These are phyloP conservation scores for Gypsophila paniculata DNA, from an alignment of 179 eudicot species.

Conservation along the genomic window DNA sequence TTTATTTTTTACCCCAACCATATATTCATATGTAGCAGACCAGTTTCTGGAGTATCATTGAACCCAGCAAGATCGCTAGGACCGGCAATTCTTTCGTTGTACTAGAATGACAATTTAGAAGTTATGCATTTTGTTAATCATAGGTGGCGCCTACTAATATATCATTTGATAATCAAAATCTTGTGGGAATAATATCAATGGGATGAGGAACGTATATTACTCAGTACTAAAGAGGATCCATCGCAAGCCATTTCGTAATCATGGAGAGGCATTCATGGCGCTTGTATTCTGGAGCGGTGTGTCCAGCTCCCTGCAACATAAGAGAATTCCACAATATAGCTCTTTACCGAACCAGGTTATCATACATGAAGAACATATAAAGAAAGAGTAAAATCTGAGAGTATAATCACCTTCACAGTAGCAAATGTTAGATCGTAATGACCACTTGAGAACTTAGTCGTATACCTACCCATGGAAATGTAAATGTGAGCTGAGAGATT, in stretches of 20 bases:
- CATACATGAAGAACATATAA: background rate
- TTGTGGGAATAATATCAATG: no score
- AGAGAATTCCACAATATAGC: background rate
- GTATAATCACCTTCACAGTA: conserved; percentile 21
- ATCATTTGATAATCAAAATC: no score
- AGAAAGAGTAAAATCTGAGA: background rate
- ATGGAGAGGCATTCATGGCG: conserved; percentile 20
- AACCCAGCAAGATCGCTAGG: conserved; percentile 91
- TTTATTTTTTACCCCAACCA: no score
- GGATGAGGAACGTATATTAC: background rate
- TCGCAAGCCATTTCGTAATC: conserved; percentile 22
- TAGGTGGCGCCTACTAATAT: background rate
- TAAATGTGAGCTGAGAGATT: background rate
- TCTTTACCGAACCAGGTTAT: background rate
- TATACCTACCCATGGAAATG: conserved; percentile 19
- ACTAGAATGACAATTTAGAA: background rate
- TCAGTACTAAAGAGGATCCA: conserved; percentile 13
- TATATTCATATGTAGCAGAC: conserved; percentile 35
- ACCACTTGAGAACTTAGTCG: conserved; percentile 20
- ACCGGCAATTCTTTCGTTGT: conserved; percentile 62
- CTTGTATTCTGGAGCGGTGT: conserved; percentile 25
- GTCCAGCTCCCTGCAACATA: conserved; percentile 30
- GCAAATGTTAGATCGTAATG: conserved; percentile 24
- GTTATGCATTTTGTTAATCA: background rate
- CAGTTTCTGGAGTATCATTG: conserved; percentile 89